Evolutionary conservation across 768 basidiomycete genomes (phyloP), one percentile per base, ranked within the genome.

Genomic region (Tylopilus felleus): DNA sequence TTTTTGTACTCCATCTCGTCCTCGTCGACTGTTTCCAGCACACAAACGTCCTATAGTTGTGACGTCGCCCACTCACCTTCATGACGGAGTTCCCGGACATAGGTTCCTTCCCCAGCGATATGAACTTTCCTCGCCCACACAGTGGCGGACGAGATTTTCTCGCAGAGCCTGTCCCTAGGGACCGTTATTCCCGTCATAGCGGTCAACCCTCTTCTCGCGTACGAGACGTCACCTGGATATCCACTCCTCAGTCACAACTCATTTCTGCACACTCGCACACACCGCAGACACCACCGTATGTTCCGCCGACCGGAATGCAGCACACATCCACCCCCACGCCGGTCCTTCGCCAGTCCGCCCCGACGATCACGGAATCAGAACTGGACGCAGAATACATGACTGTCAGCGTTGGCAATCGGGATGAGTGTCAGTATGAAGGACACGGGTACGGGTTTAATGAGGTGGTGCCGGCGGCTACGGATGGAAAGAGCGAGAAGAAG

Each of bases 311-410:
- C 9, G 60, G 53, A 25, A 67, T 56, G 48, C 62, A 59, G 27
- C 65, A 52, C 5, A 31, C 68, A 10, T 60, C 64, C 23, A 57
- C 66, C 8, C 66, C 66, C 35, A 70, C 68, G 0, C 69, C 69
- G 12, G 57, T 62, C 17, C 29, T 65, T 29, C 70, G 60, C 42
- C 66, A 62, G 53, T 68, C 70, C 16, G 64, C 59, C 0, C 64
- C 66, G 33, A 70, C 68, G 13, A 63, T 71, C 17, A 53, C 69
- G 27, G 69, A 70, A 38, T 68, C 68, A 8, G 69, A 70, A 17
- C 28, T 69, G 17, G 67, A 69, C 23, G 66, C 66, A 42, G 70
- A 72, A 44, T 71, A 70, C 51, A 71, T 70, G 68, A 70, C 69
- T 5, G 66, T 70, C 57, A 67, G 53, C 25, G 59, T 70, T 5